Evolutionary conservation across 805 yeast genomes (phyloP).

Genomic region (Jamesozyma piceae): DNA sequence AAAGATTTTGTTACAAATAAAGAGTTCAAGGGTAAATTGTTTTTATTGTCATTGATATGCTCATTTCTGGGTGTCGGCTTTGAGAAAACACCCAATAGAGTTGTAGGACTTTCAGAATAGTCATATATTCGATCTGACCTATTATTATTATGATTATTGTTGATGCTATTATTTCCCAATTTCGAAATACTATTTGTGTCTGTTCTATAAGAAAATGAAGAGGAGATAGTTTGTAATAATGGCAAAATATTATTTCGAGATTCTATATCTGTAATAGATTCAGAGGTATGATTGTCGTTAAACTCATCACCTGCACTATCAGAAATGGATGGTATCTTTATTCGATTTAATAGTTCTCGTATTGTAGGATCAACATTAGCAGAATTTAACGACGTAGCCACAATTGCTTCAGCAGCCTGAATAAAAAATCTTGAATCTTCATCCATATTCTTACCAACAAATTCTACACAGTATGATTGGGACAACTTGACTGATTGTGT

Average conservation of each 20-base stretch:
- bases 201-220: not conserved
- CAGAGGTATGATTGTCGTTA: not conserved
- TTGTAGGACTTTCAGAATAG: not conserved
- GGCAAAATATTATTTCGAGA: not conserved
- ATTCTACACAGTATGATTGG: not conserved
- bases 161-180: not conserved
- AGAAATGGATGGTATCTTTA: constrained; percentile 1
- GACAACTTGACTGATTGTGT: too few species aligned
- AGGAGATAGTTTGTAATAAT: not conserved
- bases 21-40: not conserved
- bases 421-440: constrained; percentile 18
- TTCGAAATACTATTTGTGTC: not conserved
- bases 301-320: not conserved
- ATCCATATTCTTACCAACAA: constrained; percentile 5
- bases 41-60: not conserved
- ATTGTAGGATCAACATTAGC: constrained; percentile 18
- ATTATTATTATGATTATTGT: too few species aligned
- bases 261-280: too few species aligned
- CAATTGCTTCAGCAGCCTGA: constrained; percentile 22
- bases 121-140: too few species aligned
- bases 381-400: constrained; percentile 11
- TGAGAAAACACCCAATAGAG: not conserved
- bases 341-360: constrained; percentile 14
- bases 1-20: not conserved
- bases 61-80: too few species aligned